Conservation (phyloP, 2,329 filamentous ascomycete genomes). For the Pseudogymnoascus pannorum region DNA sequence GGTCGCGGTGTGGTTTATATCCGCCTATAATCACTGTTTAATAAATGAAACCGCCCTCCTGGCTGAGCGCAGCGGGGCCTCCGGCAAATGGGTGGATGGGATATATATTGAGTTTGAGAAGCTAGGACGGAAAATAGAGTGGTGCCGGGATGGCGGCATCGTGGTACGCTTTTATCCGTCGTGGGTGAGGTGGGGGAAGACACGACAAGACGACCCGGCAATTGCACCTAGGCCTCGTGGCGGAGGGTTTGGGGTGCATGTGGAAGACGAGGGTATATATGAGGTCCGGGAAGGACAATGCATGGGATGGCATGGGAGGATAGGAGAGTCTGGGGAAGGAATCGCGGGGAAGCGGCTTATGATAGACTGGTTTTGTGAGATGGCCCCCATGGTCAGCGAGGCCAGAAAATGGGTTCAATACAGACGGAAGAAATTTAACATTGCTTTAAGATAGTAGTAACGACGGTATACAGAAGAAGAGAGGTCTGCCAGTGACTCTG, state of each 20-base stretch:
- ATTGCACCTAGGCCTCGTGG: not conserved
- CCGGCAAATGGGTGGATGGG: not conserved
- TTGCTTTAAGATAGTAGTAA: not conserved
- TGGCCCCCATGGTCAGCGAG: not conserved
- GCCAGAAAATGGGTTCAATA: not conserved
- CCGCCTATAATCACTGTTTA: not conserved
- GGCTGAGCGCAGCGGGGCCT: not conserved
- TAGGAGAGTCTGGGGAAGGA: not conserved
- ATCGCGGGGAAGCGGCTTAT: not conserved
- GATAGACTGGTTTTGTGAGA: not conserved
- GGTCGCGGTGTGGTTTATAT: not conserved
- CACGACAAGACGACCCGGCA: not conserved
- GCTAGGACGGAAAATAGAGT: not conserved
- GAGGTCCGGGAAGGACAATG: not conserved
- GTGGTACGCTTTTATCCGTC: not conserved
- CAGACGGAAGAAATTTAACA: not conserved
- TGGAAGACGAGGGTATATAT: not conserved
- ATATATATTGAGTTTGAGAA: not conserved
- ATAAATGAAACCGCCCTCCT: not conserved
- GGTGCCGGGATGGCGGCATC: not conserved
- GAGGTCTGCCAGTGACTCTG: not conserved
- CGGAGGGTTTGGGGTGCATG: not conserved
- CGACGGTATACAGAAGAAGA: not conserved
- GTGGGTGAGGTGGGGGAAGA: not conserved
- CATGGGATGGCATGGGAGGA: not conserved